These are phyloP conservation scores for Rhododendron vialii DNA, from an alignment of 148 eudicot genomes.

Conservation along the genomic window DNA sequence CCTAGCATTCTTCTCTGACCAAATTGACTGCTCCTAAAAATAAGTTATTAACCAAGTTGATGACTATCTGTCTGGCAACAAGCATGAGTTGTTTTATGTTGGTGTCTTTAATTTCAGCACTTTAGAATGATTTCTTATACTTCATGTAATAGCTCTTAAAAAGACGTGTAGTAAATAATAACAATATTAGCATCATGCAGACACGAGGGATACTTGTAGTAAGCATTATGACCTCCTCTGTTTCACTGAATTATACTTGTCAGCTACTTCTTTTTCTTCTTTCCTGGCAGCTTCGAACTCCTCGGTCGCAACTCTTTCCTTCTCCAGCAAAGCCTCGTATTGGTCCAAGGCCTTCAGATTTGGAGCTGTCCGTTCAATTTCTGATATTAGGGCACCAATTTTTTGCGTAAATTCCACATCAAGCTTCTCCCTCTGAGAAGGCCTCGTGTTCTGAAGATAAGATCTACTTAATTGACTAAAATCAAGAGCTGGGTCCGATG, in stretches of 20 bases:
- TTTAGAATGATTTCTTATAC: background rate
- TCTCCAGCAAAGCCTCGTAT: slow-evolving; percentile 81
- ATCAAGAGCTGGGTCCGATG: slow-evolving; percentile 55
- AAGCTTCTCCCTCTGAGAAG: slow-evolving; percentile 78
- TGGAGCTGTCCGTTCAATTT: slow-evolving; percentile 93
- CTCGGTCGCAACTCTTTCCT: slow-evolving; percentile 63
- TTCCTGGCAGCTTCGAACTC: slow-evolving; percentile 85
- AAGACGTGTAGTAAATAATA: background rate
- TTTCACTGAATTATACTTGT: slow-evolving; percentile 64
- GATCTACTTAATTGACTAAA: slow-evolving; percentile 72
- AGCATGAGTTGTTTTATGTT: background rate
- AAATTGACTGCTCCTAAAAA: background rate
- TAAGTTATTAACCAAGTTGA: background rate
- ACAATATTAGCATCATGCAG: background rate
- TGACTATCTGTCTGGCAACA: background rate
- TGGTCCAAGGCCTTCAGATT: slow-evolving; percentile 96
- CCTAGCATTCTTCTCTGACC: background rate
- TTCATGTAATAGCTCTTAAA: background rate
- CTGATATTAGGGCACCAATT: slow-evolving; percentile 61
- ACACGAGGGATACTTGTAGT: background rate
- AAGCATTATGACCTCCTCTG: slow-evolving; percentile 48
- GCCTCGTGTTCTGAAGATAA: slow-evolving; percentile 58
- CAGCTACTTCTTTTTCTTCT: slow-evolving; percentile 72
- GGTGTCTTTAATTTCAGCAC: background rate
- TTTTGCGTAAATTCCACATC: slow-evolving; percentile 79